Percentiles rank a stretch among this genome's conserved stretches.
phyloP scores from a whole-genome alignment of 768 basidiomycete species.

The Serendipita sp. region DNA sequence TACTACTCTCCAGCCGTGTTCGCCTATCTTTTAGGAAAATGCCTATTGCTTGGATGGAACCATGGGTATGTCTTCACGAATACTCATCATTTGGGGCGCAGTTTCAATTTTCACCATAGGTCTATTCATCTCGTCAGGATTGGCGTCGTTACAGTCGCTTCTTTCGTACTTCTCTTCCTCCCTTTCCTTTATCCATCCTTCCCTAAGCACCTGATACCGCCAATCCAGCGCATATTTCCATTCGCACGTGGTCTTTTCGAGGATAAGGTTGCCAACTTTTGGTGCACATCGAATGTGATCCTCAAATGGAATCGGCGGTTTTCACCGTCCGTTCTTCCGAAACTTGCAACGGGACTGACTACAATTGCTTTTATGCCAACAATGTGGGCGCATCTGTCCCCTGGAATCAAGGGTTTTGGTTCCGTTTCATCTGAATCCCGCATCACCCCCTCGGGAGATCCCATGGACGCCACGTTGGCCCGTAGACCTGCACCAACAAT shows the following conservation, averaged over 20 bases:
- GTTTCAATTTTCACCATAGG: background rate
- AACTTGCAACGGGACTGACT: slow-evolving; percentile 51
- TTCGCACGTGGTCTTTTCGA: slow-evolving; percentile 84
- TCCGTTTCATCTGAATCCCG: background rate
- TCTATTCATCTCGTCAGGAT: slow-evolving; percentile 23
- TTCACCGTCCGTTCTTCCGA: slow-evolving; percentile 34
- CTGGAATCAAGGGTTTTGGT: background rate
- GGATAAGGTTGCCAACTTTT: slow-evolving; percentile 95
- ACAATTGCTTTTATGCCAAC: slow-evolving; percentile 53
- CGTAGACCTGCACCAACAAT: slow-evolving; percentile 35
- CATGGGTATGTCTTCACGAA: slow-evolving; percentile 41
- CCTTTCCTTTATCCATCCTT: slow-evolving; percentile 59
- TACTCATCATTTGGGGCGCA: background rate
- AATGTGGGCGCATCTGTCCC: slow-evolving; percentile 28
- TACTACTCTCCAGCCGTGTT: slow-evolving; percentile 93
- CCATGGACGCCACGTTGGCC: background rate
- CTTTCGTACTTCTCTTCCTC: slow-evolving; percentile 56
- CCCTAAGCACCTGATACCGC: slow-evolving; percentile 26
- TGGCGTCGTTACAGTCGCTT: slow-evolving; percentile 47
- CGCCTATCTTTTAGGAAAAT: slow-evolving; percentile 78
- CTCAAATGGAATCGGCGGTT: slow-evolving; percentile 61
- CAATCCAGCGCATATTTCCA: slow-evolving; percentile 75
- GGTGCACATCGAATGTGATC: slow-evolving; percentile 83
- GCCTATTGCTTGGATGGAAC: slow-evolving; percentile 56
- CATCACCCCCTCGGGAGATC: background rate